Evolutionary conservation across 139 green algal species (phyloP).

Genomic region (Chlorella sp.): DNA sequence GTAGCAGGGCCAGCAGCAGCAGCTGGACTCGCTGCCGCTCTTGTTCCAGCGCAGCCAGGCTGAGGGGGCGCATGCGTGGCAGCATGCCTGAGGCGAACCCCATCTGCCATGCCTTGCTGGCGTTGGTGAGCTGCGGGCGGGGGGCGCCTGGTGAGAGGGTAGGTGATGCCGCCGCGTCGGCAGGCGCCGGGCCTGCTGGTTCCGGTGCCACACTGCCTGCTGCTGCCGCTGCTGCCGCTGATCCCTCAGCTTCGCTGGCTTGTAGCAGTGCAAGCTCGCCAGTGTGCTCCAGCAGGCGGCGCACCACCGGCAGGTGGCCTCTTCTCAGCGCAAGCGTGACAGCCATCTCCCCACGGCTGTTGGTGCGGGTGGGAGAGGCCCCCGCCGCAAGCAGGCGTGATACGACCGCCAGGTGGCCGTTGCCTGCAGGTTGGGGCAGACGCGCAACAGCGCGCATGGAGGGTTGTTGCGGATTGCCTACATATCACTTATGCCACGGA

Average conservation of each 20-base stretch:
- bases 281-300: conserved; percentile 4
- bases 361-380: background rate
- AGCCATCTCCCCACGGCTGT: background rate
- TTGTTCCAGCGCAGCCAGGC: background rate
- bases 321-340: background rate
- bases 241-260: background rate
- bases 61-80: background rate
- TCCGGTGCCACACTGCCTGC: background rate
- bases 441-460: no score
- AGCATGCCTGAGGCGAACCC: background rate
- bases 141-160: no score
- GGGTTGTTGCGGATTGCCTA: no score
- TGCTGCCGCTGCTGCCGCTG: background rate
- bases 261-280: background rate
- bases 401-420: conserved; percentile 20
- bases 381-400: conserved; percentile 4
- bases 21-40: conserved; percentile 25
- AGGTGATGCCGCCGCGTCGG: background rate
- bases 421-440: no score
- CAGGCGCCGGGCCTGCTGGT: background rate
- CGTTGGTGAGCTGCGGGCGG: background rate
- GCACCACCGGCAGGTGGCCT: conserved; percentile 15
- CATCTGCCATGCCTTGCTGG: conserved; percentile 24
- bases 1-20: conserved; percentile 25
- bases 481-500: no score